Base-by-base conservation (phyloP, 257 asterid genomes). In the Solanum paucissectum region DNA sequence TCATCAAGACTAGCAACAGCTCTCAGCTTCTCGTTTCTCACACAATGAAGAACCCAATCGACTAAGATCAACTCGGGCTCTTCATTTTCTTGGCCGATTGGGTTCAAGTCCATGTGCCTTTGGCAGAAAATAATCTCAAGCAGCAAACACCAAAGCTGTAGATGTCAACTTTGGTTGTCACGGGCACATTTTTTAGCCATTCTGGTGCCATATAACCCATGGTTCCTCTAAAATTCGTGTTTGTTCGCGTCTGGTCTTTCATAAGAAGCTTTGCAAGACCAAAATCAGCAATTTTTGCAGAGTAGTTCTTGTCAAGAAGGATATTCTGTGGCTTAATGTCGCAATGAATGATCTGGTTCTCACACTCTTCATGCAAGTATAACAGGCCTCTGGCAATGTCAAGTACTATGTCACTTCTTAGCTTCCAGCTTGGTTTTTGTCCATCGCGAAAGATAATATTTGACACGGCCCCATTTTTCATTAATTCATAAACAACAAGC, bases 141-240 rank as follows among this genome's bases (percentile, higher is more conserved):
- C 12, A 93, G 32, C 88, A 94, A 68, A 92, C 92, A 1, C 95
- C 97, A 29, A 88, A 94, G 83, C 94, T 94, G 16, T 88, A 93
- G 27, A 94, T 95, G 25, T 94, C 97, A 4, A 91, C 95, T 81
- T 94, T 94, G 1, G 91, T 88, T 2, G 97, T 93, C 33, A 94
- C 91, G 1, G 95, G 94, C 32, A 85, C 91, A 75, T 89, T 93
- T 85, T 89, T 64, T 7, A 93, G 88, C 95, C 95, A 94, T 40
- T 93, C 95, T 1, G 97, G 97, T 6, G 96, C 97, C 91, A 93
- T 90, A 71, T 94, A 94, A 7, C 97, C 95, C 84, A 91, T 92
- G 3, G 97, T 94, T 84, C 97, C 97, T 1, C 94, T 92, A 33
- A 93, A 87, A 62, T 91, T 87, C 0, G 95, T 91, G 83, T 88